A percentile compares a stretch with the other conserved stretches of the same genome.
These are phyloP conservation scores for Globisporangium apiculatum DNA, from an alignment of 352 stramenopile genomes.

Conservation along the genomic window DNA sequence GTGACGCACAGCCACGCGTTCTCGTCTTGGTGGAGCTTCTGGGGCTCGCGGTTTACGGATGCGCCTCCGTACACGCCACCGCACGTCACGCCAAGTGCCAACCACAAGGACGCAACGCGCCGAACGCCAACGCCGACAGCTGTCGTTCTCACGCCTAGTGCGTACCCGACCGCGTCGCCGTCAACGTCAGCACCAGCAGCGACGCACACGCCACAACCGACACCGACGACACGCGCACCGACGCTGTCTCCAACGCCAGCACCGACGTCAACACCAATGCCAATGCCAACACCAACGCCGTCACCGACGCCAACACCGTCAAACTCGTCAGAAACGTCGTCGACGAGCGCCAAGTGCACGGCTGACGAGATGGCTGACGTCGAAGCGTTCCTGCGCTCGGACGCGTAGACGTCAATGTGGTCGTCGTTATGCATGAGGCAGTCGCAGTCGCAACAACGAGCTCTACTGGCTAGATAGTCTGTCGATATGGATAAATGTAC, in stretches of 20 bases:
- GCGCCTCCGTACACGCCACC: no score
- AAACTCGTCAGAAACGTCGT: not conserved
- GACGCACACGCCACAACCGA: not conserved
- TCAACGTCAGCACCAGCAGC: not conserved
- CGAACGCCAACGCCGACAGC: not conserved
- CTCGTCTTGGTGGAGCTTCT: not conserved
- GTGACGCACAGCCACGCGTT: not conserved
- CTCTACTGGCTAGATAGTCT: no score
- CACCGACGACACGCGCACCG: no score
- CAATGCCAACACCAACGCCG: no score
- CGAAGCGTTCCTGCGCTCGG: slow-evolving; percentile 10
- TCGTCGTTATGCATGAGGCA: no score
- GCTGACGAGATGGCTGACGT: slow-evolving; percentile 13
- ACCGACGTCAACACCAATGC: not conserved
- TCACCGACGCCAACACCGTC: not conserved
- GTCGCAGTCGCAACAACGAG: no score
- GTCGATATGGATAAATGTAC: no score
- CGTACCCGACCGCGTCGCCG: not conserved
- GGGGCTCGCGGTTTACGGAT: not conserved
- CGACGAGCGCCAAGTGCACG: slow-evolving; percentile 12
- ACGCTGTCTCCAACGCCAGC: not conserved
- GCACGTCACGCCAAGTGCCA: not conserved
- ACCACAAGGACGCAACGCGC: not conserved
- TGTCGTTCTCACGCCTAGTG: not conserved
- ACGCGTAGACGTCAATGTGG: not conserved